Base-by-base conservation (phyloP, 1,284 basidiomycete species). In the Chalciporus sp. region DNA sequence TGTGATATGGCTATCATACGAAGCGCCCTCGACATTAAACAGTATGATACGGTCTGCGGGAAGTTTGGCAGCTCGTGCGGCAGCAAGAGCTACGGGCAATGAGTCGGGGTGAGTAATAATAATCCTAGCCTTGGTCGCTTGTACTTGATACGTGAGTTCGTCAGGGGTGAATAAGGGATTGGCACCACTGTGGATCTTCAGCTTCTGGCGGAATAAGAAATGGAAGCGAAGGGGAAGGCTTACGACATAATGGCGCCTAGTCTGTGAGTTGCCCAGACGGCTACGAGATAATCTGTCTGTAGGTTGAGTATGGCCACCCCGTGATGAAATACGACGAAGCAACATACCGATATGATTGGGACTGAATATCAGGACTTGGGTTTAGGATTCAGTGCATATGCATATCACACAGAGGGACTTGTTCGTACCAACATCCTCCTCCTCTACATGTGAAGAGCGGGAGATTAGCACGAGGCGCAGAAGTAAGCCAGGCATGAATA, bases 251-350 rank as follows among this genome's bases (percentile, higher is more conserved):
- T 81, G 3, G 76, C 91, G 11, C 91, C 90, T 12, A 92, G 70
- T 41, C 82, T 80, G 60, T 92, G 90, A 1, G 77, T 71, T 1
- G 89, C 92, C 90, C 92, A 94, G 11, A 92, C 73, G 2, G 76
- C 76, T 9, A 85, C 74, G 1, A 84, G 82, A 58, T 91, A 94
- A 66, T 92, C 90, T 88, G 57, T 26, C 49, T 23, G 23, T 9
- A 27, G 47, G 47, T 59, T 51, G 19, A 42, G 33, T 47, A 48
- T 1, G 28, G 48, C n/a, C 14, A 5, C 27, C 46, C 23, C 26
- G 28, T 8, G 42, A 44, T 35, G 43, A 45, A 12, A 44, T 0
- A 5, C 4, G 10, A 26, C 7, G n/a, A 7, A 12, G 50, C 2
- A 35, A 37, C 64, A 7, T 56, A 85, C 87, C 85, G 42, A 86